A percentile compares a stretch with the other conserved stretches of the same genome.
These are phyloP conservation scores for Pleurotus giganteus DNA, from an alignment of 768 basidiomycete species.

Conservation along the genomic window DNA sequence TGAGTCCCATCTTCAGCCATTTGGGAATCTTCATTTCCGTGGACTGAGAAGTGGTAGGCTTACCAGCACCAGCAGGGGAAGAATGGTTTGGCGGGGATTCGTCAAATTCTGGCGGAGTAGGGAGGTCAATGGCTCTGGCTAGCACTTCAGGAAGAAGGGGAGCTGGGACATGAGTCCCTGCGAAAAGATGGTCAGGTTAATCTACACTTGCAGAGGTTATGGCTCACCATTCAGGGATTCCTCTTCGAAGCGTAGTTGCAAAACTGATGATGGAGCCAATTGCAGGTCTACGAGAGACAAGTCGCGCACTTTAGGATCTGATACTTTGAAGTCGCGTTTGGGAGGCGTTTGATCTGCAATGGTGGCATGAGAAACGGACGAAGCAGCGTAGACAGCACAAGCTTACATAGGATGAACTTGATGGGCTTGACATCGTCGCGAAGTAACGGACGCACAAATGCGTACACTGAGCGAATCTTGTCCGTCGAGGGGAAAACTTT, in stretches of 20 bases:
- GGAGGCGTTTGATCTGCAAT: constrained; percentile 77
- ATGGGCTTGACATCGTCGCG: constrained; percentile 72
- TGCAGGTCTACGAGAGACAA: constrained; percentile 66
- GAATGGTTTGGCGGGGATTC: constrained; percentile 7
- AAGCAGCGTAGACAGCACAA: background rate
- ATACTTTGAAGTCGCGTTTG: constrained; percentile 78
- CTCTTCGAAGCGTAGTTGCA: constrained; percentile 75
- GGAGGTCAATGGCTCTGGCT: constrained; percentile 63
- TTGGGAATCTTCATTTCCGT: constrained; percentile 67
- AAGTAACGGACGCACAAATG: constrained; percentile 72
- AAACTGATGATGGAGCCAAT: constrained; percentile 76
- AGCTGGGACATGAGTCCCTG: constrained; percentile 57
- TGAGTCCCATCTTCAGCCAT: constrained; percentile 70
- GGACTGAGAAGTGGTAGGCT: constrained; percentile 10
- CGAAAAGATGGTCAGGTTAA: background rate
- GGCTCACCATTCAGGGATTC: constrained; percentile 64
- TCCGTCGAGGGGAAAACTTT: constrained; percentile 71
- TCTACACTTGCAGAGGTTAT: constrained; percentile 1
- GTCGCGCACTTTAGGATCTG: constrained; percentile 71
- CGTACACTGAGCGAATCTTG: constrained; percentile 82
- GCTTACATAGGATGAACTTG: constrained; percentile 84
- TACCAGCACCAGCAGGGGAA: constrained; percentile 7
- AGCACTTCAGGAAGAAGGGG: constrained; percentile 62
- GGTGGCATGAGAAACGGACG: constrained; percentile 3
- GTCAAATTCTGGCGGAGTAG: constrained; percentile 43